Conservation (phyloP, 202 grass and related monocot species). For the Carex sylvatica region DNA sequence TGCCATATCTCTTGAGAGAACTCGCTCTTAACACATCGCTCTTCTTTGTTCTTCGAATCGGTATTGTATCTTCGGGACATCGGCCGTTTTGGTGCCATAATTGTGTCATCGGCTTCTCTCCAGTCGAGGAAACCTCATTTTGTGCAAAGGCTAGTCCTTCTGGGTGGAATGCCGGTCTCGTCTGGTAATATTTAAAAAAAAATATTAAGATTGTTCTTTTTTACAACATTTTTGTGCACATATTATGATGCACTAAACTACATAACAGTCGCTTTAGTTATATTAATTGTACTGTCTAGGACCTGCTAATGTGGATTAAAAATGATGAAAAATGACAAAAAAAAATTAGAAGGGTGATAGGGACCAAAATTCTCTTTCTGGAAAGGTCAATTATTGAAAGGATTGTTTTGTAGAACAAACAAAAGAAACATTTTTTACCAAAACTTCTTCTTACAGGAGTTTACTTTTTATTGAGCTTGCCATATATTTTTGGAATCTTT, state of each 20-base stretch:
- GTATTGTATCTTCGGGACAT: slow-evolving; percentile 59
- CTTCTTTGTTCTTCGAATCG: slow-evolving; percentile 77
- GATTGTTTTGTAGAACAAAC: slow-evolving; percentile 19
- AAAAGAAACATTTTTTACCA: not conserved
- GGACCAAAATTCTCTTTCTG: slow-evolving; percentile 9
- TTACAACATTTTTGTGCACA: not conserved
- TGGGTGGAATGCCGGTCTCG: slow-evolving; percentile 71
- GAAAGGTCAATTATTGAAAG: slow-evolving; percentile 17
- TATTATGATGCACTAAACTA: not conserved
- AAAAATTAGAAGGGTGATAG: not conserved
- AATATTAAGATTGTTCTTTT: not conserved
- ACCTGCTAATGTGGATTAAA: not conserved
- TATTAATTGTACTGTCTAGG: not conserved
- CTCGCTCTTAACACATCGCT: slow-evolving; percentile 71
- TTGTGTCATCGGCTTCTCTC: slow-evolving; percentile 56
- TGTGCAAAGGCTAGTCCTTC: slow-evolving; percentile 60
- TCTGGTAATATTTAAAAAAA: slow-evolving; percentile 37
- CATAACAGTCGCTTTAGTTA: not conserved
- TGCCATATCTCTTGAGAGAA: slow-evolving; percentile 73
- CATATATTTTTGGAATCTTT: not conserved
- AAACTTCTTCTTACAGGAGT: slow-evolving; percentile 1
- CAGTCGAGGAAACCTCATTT: slow-evolving; percentile 39
- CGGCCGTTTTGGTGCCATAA: slow-evolving; percentile 75
- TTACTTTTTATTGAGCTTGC: not conserved
- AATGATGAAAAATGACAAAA: slow-evolving; percentile 5